A percentile compares a stretch with the other conserved stretches of the same genome.
Evolutionary conservation across 148 eudicot species (phyloP).

Genomic region (Camellia granthamiana): DNA sequence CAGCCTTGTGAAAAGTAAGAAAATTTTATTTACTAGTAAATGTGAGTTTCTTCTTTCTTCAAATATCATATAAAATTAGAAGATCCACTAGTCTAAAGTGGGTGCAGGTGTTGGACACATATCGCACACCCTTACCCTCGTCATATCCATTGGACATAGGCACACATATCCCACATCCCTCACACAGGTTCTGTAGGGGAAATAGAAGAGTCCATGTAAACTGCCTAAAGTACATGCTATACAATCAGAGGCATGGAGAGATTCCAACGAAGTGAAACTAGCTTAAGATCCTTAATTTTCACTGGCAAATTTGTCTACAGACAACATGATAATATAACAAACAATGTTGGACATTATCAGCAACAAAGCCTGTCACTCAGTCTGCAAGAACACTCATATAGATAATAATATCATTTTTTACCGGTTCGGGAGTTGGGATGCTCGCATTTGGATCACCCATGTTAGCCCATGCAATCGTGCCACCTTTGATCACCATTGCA

Average conservation of each 20-base stretch:
- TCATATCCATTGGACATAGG: no score
- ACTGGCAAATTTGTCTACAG: not conserved
- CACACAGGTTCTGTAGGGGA: no score
- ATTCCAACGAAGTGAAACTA: slow-evolving; percentile 1
- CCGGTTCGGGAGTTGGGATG: slow-evolving; percentile 98
- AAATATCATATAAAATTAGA: no score
- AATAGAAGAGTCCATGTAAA: not conserved
- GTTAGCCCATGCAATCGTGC: slow-evolving; percentile 94
- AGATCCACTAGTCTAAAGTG: no score
- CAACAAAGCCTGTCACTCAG: slow-evolving; percentile 7
- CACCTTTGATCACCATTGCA: slow-evolving; percentile 90
- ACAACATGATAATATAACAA: not conserved
- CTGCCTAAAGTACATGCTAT: not conserved
- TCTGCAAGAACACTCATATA: not conserved
- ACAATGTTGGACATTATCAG: not conserved
- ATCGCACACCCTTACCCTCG: no score
- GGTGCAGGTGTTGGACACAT: no score
- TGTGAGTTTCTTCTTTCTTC: no score
- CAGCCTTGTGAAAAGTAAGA: no score
- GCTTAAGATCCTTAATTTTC: not conserved
- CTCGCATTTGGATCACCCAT: slow-evolving; percentile 99
- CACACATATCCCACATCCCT: no score
- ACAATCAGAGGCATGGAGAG: not conserved
- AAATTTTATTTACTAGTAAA: no score
- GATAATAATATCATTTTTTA: slow-evolving; percentile 25